Percentiles rank a stretch among this genome's conserved stretches.
These are phyloP conservation scores for Perilla frutescens DNA, from an alignment of 257 asterid species.

Conservation along the genomic window DNA sequence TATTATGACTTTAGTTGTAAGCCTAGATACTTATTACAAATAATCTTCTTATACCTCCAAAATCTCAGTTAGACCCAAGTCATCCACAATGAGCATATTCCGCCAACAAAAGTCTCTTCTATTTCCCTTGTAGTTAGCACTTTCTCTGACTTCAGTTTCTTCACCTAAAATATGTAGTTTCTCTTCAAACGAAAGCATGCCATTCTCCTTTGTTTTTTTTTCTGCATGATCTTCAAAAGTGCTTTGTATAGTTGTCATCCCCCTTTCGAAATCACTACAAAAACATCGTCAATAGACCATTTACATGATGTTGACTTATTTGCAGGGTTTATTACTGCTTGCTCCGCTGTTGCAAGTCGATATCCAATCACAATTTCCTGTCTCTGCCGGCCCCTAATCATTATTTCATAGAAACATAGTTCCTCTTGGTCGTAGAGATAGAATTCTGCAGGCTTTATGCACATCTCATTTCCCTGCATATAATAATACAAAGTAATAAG, in stretches of 20 bases:
- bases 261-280: slow-evolving; percentile 76
- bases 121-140: too few species aligned
- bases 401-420: slow-evolving; percentile 77
- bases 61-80: too few species aligned
- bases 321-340: slow-evolving; percentile 83
- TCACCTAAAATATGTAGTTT: too few species aligned
- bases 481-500: background rate
- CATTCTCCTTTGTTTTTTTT: too few species aligned
- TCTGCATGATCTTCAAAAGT: background rate
- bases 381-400: slow-evolving; percentile 85
- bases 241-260: slow-evolving; percentile 46
- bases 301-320: slow-evolving; percentile 64
- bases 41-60: too few species aligned
- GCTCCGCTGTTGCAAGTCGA: slow-evolving; percentile 75
- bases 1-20: too few species aligned
- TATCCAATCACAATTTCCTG: slow-evolving; percentile 82
- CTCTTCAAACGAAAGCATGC: too few species aligned
- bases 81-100: too few species aligned
- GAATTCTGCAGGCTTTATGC: slow-evolving; percentile 94
- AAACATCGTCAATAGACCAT: slow-evolving; percentile 89
- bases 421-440: slow-evolving; percentile 95
- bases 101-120: too few species aligned
- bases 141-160: too few species aligned
- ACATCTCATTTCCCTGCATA: slow-evolving; percentile 91
- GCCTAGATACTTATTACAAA: too few species aligned